phyloP scores from a whole-genome alignment of 23 red algal species.

The Gracilaria vermiculophylla region DNA sequence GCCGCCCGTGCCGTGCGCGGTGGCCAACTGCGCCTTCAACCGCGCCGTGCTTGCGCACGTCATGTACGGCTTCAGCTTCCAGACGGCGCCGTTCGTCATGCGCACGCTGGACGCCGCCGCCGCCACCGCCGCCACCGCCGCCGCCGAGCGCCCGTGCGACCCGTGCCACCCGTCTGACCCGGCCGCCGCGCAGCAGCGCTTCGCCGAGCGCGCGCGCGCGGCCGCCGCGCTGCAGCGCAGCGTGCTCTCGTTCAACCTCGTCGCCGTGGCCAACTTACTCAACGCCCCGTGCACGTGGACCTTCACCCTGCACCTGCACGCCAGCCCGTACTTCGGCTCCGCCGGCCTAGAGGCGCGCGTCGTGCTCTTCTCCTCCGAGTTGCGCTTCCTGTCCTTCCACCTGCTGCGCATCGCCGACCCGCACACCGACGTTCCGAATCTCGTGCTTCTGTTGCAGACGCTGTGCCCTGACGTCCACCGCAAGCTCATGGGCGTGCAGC shows the following conservation, averaged over 20 bases:
- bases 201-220: not conserved
- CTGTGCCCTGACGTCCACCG: constrained; percentile 4
- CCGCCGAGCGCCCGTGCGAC: not conserved
- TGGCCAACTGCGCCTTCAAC: not conserved
- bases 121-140: not conserved
- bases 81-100: not conserved
- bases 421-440: constrained; percentile 17
- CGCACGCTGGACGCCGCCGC: not conserved
- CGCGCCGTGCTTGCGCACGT: not conserved
- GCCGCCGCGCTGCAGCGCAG: not conserved
- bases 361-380: not conserved
- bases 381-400: not conserved
- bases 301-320: not conserved
- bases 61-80: not conserved
- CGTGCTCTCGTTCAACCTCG: not conserved
- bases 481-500: constrained; percentile 25
- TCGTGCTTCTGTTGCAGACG: constrained; percentile 1
- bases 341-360: constrained; percentile 1
- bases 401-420: not conserved
- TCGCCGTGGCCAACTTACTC: constrained; percentile 2
- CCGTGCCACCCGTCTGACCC: not conserved
- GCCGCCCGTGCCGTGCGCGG: not conserved
- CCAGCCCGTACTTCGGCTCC: not conserved
- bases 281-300: not conserved
- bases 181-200: not conserved